A percentile compares a stretch with the other conserved stretches of the same genome.
phyloP scores from a whole-genome alignment of 345 rosid species.

The Jatropha curcas region DNA sequence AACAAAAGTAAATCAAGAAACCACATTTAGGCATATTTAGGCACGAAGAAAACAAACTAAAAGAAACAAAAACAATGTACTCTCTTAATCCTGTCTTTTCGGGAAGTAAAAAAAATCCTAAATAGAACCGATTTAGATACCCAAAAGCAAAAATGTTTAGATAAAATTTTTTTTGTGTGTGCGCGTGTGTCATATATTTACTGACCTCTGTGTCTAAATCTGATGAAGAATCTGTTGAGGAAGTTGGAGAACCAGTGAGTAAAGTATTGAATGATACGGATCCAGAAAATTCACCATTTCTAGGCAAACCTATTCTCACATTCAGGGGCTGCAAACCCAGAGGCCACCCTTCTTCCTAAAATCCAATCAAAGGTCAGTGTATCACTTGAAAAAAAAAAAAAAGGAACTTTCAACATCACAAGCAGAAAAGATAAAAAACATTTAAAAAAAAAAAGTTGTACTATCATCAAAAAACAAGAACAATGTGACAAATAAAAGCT shows the following conservation, averaged over 20 bases:
- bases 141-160: neutral
- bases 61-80: constrained; percentile 3
- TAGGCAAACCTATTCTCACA: constrained; percentile 34
- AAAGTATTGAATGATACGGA: constrained; percentile 48
- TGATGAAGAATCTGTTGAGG: constrained; percentile 47
- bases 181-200: no score
- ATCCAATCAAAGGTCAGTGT: constrained; percentile 7
- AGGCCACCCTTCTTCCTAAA: constrained; percentile 57
- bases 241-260: constrained; percentile 44
- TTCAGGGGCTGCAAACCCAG: constrained; percentile 49
- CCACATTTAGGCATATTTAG: constrained; percentile 2
- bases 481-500: constrained; percentile 7
- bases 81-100: neutral
- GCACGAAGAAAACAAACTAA: constrained; percentile 14
- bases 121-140: neutral
- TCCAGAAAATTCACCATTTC: constrained; percentile 37
- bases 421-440: neutral
- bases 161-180: neutral
- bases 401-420: neutral
- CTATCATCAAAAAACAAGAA: constrained; percentile 12
- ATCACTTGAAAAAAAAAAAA: neutral
- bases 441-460: no score
- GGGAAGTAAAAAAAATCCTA: neutral
- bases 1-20: neutral
- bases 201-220: constrained; percentile 68